These are phyloP conservation scores for Penicillium nucicola DNA, from an alignment of 495 filamentous ascomycete species.

Conservation along the genomic window DNA sequence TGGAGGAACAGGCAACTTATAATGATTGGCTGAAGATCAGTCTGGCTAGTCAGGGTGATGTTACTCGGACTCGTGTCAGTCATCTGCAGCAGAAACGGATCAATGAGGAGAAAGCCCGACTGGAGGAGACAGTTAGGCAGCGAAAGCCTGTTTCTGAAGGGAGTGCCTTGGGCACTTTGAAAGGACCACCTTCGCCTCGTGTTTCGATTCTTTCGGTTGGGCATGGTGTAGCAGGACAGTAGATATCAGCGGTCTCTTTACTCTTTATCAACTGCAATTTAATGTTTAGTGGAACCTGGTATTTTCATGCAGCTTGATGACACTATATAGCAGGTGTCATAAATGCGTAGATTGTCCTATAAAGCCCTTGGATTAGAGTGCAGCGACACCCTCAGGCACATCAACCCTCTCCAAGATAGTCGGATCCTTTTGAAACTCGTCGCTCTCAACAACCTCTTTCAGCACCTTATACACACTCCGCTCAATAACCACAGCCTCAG, in stretches of 20 bases:
- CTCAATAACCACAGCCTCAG: conserved; percentile 13
- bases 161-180: too few relatives aligned
- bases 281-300: too few relatives aligned
- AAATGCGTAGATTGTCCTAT: too few relatives aligned
- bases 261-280: too few relatives aligned
- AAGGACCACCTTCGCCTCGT: neutral
- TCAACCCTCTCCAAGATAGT: conserved; percentile 14
- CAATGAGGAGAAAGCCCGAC: too few relatives aligned
- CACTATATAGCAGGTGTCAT: too few relatives aligned
- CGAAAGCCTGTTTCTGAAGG: too few relatives aligned
- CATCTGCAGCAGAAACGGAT: neutral
- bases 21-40: conserved; percentile 17
- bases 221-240: too few relatives aligned
- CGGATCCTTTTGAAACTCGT: conserved; percentile 13
- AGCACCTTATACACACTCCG: conserved; percentile 14
- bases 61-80: neutral
- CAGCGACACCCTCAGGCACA: conserved; percentile 13
- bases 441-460: conserved; percentile 14
- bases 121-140: too few relatives aligned
- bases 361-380: neutral
- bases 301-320: too few relatives aligned
- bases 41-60: conserved; percentile 14
- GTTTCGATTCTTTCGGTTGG: neutral
- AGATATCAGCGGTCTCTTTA: too few relatives aligned
- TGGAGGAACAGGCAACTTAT: conserved; percentile 8